Base-by-base conservation (phyloP, 129 eudicot species). In the Gnaphalium uliginosum region DNA sequence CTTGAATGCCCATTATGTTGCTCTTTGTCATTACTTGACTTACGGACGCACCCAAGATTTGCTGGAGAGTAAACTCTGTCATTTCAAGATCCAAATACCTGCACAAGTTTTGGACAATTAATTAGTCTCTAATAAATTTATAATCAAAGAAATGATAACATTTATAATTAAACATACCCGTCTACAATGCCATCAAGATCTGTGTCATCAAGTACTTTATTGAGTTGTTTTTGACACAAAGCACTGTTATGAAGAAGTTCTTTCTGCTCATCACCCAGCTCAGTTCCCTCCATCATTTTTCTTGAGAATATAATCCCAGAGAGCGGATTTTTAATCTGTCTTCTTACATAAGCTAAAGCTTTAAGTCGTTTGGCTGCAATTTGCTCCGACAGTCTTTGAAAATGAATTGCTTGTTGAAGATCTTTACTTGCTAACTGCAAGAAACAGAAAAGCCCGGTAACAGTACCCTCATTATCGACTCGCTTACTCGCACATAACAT, bases 371-470 rank as follows among this genome's bases (percentile, higher is more conserved):
- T 90, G 30, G 85, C 78, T 2, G 98, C 97, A 61, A 87, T 87
- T 81, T 90, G 91, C 73, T 94, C 97, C 2, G 98, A 81, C 62
- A 90, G 58, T 56, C 86, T 57, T 64, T 94, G 97, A 24, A 94
- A 81, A 81, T 94, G 96, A 54, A 94, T 84, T 0, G 97, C 97
- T 68, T 86, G 97, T 56, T 94, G 97, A 76, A 94, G 89, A 68
- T 90, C 98, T 67, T 72, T 93, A 66, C 98, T 94, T 21, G 97
- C 97, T 22, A 90, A 80, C 87, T 94, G 97, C 82, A 94, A 79
- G 82, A 94, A 94, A 84, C 97, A 94, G 79, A 94, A 94, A 24
- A 94, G 68, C 19, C 98, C 97, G 0, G 93, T 90, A 23, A 90
- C 84, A 0, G 85, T 79, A 33, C 98, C 96, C 66, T 90, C 97